Percentiles rank a stretch among this genome's conserved stretches.
phyloP scores from a whole-genome alignment of 2,329 filamentous ascomycete genomes.

The Bertia moriformis region DNA sequence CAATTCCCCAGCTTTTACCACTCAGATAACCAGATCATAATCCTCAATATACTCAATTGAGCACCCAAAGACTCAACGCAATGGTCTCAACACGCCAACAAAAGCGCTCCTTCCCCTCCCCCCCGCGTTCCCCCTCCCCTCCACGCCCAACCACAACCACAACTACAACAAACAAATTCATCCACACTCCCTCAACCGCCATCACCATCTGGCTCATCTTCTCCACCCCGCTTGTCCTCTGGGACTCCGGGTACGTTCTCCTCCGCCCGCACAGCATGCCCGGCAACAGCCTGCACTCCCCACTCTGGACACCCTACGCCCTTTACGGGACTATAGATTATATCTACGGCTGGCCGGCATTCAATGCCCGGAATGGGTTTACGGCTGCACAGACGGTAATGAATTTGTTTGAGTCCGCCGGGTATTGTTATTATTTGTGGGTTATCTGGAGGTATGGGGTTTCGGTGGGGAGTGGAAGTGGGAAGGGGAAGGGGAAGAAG shows the following conservation, averaged over 20 bases:
- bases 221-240: slow-evolving; percentile 51
- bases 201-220: slow-evolving; percentile 45
- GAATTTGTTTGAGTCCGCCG: slow-evolving; percentile 42
- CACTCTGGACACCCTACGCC: slow-evolving; percentile 51
- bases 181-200: slow-evolving; percentile 44
- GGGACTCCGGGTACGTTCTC: slow-evolving; percentile 51
- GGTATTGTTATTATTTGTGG: slow-evolving; percentile 45
- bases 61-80: no score
- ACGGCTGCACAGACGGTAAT: slow-evolving; percentile 44
- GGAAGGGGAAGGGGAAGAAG: slow-evolving; percentile 9
- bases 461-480: slow-evolving; percentile 10
- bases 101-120: no score
- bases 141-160: no score
- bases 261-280: slow-evolving; percentile 55
- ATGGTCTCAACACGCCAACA: no score
- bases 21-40: no score
- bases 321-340: slow-evolving; percentile 52
- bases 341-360: slow-evolving; percentile 52
- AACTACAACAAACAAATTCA: no score
- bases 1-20: no score
- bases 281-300: slow-evolving; percentile 43
- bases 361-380: slow-evolving; percentile 44
- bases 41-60: no score
- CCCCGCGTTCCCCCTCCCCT: no score
- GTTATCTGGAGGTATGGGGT: slow-evolving; percentile 28